Base-by-base conservation (phyloP, 768 basidiomycete genomes). In the Rhizopogon vesiculosus region DNA sequence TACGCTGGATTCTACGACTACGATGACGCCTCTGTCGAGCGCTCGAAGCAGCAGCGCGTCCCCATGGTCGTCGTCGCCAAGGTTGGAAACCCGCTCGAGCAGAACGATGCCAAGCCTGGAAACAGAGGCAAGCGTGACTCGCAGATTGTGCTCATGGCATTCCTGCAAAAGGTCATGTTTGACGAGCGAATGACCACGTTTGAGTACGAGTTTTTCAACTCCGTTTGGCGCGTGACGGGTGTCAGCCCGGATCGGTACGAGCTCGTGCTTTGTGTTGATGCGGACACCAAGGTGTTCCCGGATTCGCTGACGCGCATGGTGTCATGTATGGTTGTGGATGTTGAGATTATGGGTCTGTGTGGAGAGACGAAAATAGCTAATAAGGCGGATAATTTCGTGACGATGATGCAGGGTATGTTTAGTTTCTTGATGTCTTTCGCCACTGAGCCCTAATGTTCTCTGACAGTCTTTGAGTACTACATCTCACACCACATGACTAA, bases 301-400 rank as follows among this genome's bases (percentile, higher is more conserved):
- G 97, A 99, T 74, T 95, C 95, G 55, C 71, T 98, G 69, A 95
- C 94, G 40, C 78, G 97, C 64, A 94, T 99, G 95, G 86, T 87
- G 49, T 88, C 92, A 46, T 96, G 93, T 64, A 95, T 98, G 94
- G 91, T 94, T 29, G 85, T 93, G 65, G 97, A 99, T 66, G 84
- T 87, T 64, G 97, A 98, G 71, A 98, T 98, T 60, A 98, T 98
- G 97, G 97, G 95, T 19, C 79, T 99, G 25, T 99, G 97, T 66
- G 97, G 97, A 28, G 97, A 99, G 77, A 99, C 97, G 58, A 99
- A 99, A 83, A 95, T 99, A 63, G 97, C 97, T 38, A 99, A 99
- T 77, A 99, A 99, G 78, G 86, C 87, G 15, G 96, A 98, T 68
- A 94, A 94, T 10, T 98, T 96, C 78, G 95, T 98, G 43, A 98